These are phyloP conservation scores for Thymus mandschuricus DNA, from an alignment of 257 asterid species.

Conservation along the genomic window DNA sequence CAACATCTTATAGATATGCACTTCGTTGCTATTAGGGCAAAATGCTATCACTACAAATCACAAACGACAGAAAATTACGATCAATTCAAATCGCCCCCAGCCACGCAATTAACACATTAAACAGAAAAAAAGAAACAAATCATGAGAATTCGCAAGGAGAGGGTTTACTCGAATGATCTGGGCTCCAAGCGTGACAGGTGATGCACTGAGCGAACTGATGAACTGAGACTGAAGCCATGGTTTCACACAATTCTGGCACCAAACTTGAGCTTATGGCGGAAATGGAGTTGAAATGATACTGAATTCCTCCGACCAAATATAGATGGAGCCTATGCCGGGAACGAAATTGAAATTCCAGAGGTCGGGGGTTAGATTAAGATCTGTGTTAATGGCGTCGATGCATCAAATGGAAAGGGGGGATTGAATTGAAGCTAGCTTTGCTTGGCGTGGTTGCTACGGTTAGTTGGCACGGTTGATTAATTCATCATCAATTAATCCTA, in stretches of 20 bases:
- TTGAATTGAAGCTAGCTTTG: not conserved
- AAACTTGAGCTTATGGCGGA: not conserved
- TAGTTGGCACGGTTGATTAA: not conserved
- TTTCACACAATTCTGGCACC: not conserved
- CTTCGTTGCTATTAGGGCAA: conserved; percentile 90
- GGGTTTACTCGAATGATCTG: conserved; percentile 76
- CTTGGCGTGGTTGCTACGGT: conserved; percentile 13
- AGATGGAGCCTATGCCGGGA: not conserved
- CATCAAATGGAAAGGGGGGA: not conserved
- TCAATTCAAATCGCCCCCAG: conserved; percentile 21
- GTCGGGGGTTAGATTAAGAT: not conserved
- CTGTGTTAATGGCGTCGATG: not conserved
- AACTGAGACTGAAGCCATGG: conserved; percentile 84
- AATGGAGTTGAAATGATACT: conserved; percentile 1
- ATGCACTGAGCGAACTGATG: conserved; percentile 88
- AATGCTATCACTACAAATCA: conserved; percentile 76
- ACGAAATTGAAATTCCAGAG: not conserved
- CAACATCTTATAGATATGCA: conserved; percentile 69
- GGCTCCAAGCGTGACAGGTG: conserved; percentile 97
- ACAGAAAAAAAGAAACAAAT: not conserved
- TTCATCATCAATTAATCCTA: not conserved
- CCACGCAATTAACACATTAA: not conserved
- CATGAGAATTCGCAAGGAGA: conserved; percentile 2
- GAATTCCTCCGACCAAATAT: not conserved
- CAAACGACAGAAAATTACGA: conserved; percentile 21